These are phyloP conservation scores for Pleoardoris graminearum DNA, from an alignment of 2,329 filamentous ascomycete species.

Conservation along the genomic window DNA sequence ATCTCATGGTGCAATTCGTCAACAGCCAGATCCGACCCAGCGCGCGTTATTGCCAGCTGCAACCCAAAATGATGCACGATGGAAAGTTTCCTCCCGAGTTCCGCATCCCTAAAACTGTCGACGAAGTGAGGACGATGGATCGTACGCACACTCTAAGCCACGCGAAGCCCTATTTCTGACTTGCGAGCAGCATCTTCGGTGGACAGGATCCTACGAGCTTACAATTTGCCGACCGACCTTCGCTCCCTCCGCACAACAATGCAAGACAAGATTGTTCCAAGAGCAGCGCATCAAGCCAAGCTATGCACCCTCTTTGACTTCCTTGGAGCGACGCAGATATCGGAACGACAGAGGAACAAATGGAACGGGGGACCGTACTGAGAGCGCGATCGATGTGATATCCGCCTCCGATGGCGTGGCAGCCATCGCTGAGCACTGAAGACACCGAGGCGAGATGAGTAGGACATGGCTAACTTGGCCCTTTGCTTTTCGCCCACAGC, in stretches of 20 bases:
- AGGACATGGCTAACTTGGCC: too few species aligned
- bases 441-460: too few species aligned
- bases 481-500: too few species aligned
- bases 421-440: too few species aligned
- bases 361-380: conserved; percentile 5
- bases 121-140: conserved; percentile 31
- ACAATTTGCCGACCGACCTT: conserved; percentile 27
- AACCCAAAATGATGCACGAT: conserved; percentile 38
- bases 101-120: conserved; percentile 22
- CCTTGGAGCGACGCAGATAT: conserved; percentile 27
- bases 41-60: conserved; percentile 29
- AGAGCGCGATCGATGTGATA: not conserved
- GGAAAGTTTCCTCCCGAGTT: conserved; percentile 40
- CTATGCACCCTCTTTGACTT: conserved; percentile 31
- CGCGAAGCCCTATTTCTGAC: not conserved
- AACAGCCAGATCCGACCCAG: conserved; percentile 31
- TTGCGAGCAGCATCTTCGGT: conserved; percentile 23
- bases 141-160: conserved; percentile 10
- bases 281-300: conserved; percentile 24
- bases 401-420: too few species aligned
- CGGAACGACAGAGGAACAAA: conserved; percentile 22
- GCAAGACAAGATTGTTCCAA: conserved; percentile 16
- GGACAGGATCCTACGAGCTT: conserved; percentile 35
- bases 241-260: conserved; percentile 21
- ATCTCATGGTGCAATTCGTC: conserved; percentile 28